These are phyloP conservation scores for Scortechinia acanthostroma DNA, from an alignment of 2,329 filamentous ascomycete species.

Conservation along the genomic window DNA sequence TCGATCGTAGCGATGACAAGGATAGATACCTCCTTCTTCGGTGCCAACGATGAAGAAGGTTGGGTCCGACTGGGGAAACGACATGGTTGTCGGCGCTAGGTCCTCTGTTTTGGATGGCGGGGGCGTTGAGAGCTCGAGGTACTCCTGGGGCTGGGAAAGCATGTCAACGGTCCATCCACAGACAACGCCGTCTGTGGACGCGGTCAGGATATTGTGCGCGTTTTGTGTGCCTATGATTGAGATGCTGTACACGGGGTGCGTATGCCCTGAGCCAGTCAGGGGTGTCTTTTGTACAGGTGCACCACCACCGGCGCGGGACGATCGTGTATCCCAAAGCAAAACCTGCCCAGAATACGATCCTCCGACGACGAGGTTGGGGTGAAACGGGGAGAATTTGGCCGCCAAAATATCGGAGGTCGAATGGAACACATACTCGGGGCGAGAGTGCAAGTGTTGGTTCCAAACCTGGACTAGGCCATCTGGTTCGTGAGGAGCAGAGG, in stretches of 20 bases:
- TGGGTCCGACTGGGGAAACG: constrained; percentile 88
- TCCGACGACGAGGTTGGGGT: constrained; percentile 90
- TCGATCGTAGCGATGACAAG: constrained; percentile 93
- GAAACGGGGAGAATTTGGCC: constrained; percentile 96
- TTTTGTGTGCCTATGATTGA: constrained; percentile 97
- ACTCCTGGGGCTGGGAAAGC: constrained; percentile 91
- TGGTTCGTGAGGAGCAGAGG: constrained; percentile 85
- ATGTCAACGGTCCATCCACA: constrained; percentile 98
- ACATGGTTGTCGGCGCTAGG: constrained; percentile 86
- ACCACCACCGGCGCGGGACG: constrained; percentile 17
- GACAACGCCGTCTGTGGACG: constrained; percentile 90
- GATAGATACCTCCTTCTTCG: constrained; percentile 92
- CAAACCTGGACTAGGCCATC: constrained; percentile 92
- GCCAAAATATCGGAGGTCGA: constrained; percentile 91
- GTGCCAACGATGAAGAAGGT: constrained; percentile 97
- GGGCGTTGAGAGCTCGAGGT: constrained; percentile 79
- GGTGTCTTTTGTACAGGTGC: constrained; percentile 93
- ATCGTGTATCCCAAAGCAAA: constrained; percentile 90
- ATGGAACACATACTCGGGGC: constrained; percentile 93
- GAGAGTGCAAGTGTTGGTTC: constrained; percentile 90
- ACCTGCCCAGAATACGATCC: constrained; percentile 96
- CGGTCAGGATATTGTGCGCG: constrained; percentile 95
- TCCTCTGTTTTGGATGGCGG: constrained; percentile 87
- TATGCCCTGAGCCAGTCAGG: constrained; percentile 87
- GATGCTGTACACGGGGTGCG: constrained; percentile 90